Percentiles rank a stretch among this genome's conserved stretches.
Conservation (phyloP, 495 filamentous ascomycete species). For the Echria macrotheca region DNA sequence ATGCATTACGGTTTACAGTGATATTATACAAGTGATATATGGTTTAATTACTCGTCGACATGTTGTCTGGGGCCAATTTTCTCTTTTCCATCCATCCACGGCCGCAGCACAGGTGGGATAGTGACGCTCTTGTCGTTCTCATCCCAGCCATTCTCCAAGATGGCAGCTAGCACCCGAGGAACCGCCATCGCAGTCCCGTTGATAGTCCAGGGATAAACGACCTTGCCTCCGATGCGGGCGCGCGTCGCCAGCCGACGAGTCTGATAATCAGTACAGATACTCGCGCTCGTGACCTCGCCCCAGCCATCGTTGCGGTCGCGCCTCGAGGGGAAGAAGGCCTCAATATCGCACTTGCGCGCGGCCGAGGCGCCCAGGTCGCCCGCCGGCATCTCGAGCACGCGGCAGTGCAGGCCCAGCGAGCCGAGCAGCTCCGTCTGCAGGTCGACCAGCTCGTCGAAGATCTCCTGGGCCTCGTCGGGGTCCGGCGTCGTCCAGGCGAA, state of each 20-base stretch:
- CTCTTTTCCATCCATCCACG: slow-evolving; percentile 74
- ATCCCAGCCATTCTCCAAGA: slow-evolving; percentile 93
- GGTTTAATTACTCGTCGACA: no score
- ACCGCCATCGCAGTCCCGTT: slow-evolving; percentile 94
- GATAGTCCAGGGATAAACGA: slow-evolving; percentile 71
- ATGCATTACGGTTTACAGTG: no score
- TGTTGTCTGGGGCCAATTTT: slow-evolving; percentile 48
- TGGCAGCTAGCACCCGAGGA: slow-evolving; percentile 78
- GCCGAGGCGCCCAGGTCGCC: slow-evolving; percentile 85
- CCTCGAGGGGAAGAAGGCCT: slow-evolving; percentile 87
- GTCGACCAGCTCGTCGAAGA: slow-evolving; percentile 77
- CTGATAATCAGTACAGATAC: slow-evolving; percentile 94
- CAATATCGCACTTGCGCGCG: slow-evolving; percentile 81
- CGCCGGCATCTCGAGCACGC: slow-evolving; percentile 88
- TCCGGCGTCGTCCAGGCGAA: slow-evolving; percentile 75
- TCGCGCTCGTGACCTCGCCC: slow-evolving; percentile 89
- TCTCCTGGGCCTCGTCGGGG: slow-evolving; percentile 35
- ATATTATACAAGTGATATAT: no score
- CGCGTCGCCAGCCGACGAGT: slow-evolving; percentile 72
- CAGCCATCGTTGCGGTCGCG: slow-evolving; percentile 68
- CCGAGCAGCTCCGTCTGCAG: slow-evolving; percentile 80
- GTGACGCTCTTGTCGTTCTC: slow-evolving; percentile 56
- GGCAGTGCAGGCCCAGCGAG: slow-evolving; percentile 73
- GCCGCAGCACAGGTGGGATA: slow-evolving; percentile 69
- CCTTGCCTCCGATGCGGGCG: slow-evolving; percentile 45